These are phyloP conservation scores for Clonostachys chloroleuca DNA, from an alignment of 2,329 filamentous ascomycete species.

Conservation along the genomic window DNA sequence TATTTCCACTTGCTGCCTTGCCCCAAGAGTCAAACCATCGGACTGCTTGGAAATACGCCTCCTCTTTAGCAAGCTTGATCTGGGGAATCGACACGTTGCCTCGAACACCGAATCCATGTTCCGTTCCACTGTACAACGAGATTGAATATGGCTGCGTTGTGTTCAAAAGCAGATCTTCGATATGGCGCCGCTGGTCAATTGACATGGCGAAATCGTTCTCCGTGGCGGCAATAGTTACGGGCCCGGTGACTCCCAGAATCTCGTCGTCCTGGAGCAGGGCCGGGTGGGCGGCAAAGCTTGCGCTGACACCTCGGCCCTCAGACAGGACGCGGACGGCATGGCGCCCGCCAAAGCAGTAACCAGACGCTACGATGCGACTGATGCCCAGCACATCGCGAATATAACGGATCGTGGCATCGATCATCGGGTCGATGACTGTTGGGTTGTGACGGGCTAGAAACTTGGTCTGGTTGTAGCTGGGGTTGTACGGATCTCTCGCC, in stretches of 20 bases:
- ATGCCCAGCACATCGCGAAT: conserved; percentile 35
- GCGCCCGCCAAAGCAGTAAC: conserved; percentile 59
- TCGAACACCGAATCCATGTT: too few relatives aligned
- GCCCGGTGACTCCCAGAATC: conserved; percentile 43
- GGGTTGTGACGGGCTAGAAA: conserved; percentile 10
- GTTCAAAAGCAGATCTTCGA: too few relatives aligned
- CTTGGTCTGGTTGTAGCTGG: conserved; percentile 10
- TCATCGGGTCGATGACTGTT: conserved; percentile 11
- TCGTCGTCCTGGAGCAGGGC: conserved; percentile 50
- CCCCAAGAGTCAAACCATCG: too few relatives aligned
- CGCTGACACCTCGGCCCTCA: conserved; percentile 20
- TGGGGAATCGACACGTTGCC: too few relatives aligned
- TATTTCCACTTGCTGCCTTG: too few relatives aligned
- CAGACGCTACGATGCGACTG: conserved; percentile 43
- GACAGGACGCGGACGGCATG: conserved; percentile 50
- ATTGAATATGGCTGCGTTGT: too few relatives aligned
- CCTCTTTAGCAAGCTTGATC: too few relatives aligned
- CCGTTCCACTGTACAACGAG: too few relatives aligned
- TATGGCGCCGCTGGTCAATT: conserved; percentile 3
- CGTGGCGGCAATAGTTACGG: conserved; percentile 54
- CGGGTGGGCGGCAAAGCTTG: conserved; percentile 55
- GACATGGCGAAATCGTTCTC: conserved; percentile 30
- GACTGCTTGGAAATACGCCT: too few relatives aligned
- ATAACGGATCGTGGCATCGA: conserved; percentile 8
- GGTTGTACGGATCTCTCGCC: conserved; percentile 5